These are phyloP conservation scores for Gryganskiella cystojenkinii DNA, from an alignment of 192 early-diverging fungal genomes.

Conservation along the genomic window DNA sequence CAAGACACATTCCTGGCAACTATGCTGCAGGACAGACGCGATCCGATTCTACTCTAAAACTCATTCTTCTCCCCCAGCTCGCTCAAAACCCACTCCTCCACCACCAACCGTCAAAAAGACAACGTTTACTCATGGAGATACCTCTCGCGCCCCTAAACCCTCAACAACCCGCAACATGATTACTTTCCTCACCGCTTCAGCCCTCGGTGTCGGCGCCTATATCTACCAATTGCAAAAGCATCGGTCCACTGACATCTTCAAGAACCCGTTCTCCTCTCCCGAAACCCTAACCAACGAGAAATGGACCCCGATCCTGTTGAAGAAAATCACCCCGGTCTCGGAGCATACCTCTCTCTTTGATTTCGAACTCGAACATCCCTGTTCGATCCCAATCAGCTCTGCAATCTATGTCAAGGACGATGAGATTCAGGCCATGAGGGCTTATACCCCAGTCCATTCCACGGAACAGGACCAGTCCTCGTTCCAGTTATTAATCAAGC, in stretches of 20 bases:
- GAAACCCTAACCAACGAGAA: conserved; percentile 52
- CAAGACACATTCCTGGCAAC: too few relatives aligned
- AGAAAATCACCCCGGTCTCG: conserved; percentile 56
- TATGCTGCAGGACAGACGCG: background rate
- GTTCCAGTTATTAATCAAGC: conserved; percentile 75
- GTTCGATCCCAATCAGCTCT: conserved; percentile 63
- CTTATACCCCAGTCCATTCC: conserved; percentile 74
- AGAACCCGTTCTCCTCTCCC: background rate
- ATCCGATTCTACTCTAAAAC: conserved; percentile 8
- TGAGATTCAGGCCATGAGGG: conserved; percentile 72
- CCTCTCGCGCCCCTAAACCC: conserved; percentile 21
- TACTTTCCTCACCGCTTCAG: conserved; percentile 24
- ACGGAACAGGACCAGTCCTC: conserved; percentile 55
- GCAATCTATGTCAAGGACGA: conserved; percentile 78
- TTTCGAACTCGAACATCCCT: conserved; percentile 61
- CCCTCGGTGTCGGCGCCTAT: conserved; percentile 17
- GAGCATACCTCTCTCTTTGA: conserved; percentile 66
- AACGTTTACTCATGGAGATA: conserved; percentile 6
- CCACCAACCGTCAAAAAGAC: conserved; percentile 8
- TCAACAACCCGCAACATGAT: conserved; percentile 15
- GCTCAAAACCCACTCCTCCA: background rate
- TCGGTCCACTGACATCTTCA: conserved; percentile 1
- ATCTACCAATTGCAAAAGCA: conserved; percentile 35
- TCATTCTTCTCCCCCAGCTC: background rate
- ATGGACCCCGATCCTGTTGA: conserved; percentile 65